Base-by-base conservation (phyloP, 139 green algal species). In the Micractinium sp. region DNA sequence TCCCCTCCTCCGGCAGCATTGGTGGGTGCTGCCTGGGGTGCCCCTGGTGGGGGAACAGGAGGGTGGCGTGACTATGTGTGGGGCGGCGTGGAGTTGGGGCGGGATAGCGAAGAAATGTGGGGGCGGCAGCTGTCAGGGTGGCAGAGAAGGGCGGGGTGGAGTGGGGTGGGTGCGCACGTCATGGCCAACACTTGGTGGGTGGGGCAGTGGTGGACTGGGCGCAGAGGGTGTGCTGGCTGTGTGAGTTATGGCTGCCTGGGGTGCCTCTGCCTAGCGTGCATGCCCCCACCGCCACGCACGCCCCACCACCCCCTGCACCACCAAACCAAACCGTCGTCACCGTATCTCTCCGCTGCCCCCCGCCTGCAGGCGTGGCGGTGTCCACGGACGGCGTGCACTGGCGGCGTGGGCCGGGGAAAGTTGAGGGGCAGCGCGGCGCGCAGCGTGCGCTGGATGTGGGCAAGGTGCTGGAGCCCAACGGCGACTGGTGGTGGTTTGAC, bases 401-500 rank as follows among this genome's bases (percentile, higher is more conserved):
- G 96, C 31, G 63, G 82, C 93, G 96, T 18, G 93, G 94, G 31
- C 20, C 20, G 7, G 92, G 90, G 0, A 41, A 56, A 0, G 88
- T 98, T 15, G 89, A 87, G 84, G 96, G 95, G 0, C 83, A 86
- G 33, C 81, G 92, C 9, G 94, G 93, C 29, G 84, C 78, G 20
- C 91, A 71, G 15, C 77, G 91, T 1, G 90, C 86, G 12, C 25
- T 47, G 7, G 96, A 98, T 69, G 96, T 97, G 36, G 96, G 96
- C 20, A 66, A 85, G 1, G 87, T 94, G 36, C 88, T 99, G 38
- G 61, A 39, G 9, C 94, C 96, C 39, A 98, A 97, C 87, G 83
- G 81, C 22, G 94, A 96, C 76, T 99, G 97, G 97, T 99, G 97
- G 97, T 95, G 91, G 76, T 96, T 97, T 53, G 97, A 99, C 94